These are phyloP conservation scores for Anthracocystis setariae DNA, from an alignment of 1,284 basidiomycete genomes.

Conservation along the genomic window DNA sequence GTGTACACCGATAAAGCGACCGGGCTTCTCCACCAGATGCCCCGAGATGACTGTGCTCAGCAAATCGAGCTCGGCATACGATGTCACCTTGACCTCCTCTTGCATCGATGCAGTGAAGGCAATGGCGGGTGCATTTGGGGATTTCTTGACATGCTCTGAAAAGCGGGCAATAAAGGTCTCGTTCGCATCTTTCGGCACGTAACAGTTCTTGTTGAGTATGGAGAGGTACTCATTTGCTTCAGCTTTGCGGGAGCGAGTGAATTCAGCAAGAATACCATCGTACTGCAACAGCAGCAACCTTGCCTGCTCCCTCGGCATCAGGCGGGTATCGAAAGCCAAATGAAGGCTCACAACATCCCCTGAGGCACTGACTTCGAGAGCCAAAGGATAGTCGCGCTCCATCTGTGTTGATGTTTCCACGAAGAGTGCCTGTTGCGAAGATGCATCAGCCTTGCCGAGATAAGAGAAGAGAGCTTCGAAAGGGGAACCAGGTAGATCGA, in stretches of 20 bases:
- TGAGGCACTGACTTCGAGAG: constrained; percentile 52
- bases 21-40: constrained; percentile 19
- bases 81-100: constrained; percentile 20
- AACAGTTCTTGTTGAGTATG: constrained; percentile 41
- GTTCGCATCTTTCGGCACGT: constrained; percentile 13
- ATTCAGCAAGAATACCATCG: constrained; percentile 23
- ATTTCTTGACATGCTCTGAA: constrained; percentile 17
- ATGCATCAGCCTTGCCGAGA: constrained; percentile 20
- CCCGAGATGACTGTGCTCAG: constrained; percentile 45
- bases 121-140: constrained; percentile 48
- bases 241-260: neutral
- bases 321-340: constrained; percentile 40
- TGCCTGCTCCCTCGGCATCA: constrained; percentile 45
- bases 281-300: constrained; percentile 48
- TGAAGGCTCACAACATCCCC: constrained; percentile 36
- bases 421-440: constrained; percentile 7
- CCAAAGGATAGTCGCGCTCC: constrained; percentile 56
- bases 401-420: constrained; percentile 33
- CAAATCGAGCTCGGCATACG: constrained; percentile 55
- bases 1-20: constrained; percentile 51
- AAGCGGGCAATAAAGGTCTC: constrained; percentile 55
- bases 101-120: constrained; percentile 43
- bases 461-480: constrained; percentile 62
- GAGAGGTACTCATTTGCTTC: constrained; percentile 13
- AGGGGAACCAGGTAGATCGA: constrained; percentile 33